Percentiles rank a stretch among this genome's conserved stretches.
These are phyloP conservation scores for Phanerochaete carnosa DNA, from an alignment of 768 basidiomycete species.

Conservation along the genomic window DNA sequence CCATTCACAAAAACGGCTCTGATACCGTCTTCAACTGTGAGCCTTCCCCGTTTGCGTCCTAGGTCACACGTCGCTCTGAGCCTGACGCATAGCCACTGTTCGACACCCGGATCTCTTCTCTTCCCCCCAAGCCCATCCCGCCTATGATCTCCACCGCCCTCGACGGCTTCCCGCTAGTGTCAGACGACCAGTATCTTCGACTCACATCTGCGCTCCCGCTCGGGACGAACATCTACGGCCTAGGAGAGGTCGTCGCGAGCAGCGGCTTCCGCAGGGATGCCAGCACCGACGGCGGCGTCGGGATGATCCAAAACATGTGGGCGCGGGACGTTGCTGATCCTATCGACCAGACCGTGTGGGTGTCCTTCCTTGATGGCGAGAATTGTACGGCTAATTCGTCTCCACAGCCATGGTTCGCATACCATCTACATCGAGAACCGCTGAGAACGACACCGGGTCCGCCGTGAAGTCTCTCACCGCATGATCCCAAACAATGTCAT, in stretches of 20 bases:
- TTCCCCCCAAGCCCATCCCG: conserved; percentile 57
- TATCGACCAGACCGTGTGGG: conserved; percentile 63
- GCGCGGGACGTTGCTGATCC: conserved; percentile 60
- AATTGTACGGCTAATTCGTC: background rate
- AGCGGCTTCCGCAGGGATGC: conserved; percentile 67
- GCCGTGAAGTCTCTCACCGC: conserved; percentile 73
- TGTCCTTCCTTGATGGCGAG: background rate
- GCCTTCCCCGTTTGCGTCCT: conserved; percentile 67
- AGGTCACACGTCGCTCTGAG: conserved; percentile 68
- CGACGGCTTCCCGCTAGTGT: conserved; percentile 66
- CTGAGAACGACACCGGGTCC: conserved; percentile 51
- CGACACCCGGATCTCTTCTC: conserved; percentile 62
- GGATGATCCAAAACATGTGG: conserved; percentile 69
- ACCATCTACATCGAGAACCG: conserved; percentile 74
- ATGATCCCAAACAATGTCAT: conserved; percentile 30
- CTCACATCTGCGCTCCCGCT: conserved; percentile 64
- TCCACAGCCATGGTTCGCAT: conserved; percentile 61
- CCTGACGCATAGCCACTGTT: conserved; percentile 57
- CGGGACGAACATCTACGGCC: conserved; percentile 71
- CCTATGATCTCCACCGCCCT: conserved; percentile 53
- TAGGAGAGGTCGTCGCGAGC: conserved; percentile 70
- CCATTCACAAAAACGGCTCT: conserved; percentile 37
- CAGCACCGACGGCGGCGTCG: conserved; percentile 43
- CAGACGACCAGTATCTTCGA: conserved; percentile 80
- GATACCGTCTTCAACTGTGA: conserved; percentile 72